Evolutionary conservation across 352 stramenopile species (phyloP).

Genomic region (Globisporangium middletonii): DNA sequence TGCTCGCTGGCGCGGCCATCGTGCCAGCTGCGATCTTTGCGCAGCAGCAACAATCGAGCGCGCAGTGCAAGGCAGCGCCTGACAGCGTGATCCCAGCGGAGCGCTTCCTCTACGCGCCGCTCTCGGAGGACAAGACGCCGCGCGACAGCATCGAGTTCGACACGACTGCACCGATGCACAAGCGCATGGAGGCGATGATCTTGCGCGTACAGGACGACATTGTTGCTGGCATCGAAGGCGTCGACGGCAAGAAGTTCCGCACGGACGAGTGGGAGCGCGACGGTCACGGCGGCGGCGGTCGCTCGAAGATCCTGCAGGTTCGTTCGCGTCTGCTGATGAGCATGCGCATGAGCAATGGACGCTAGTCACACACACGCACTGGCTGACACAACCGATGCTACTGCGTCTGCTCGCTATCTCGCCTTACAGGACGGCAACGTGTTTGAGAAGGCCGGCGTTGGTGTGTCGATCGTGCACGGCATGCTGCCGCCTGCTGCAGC

Average conservation of each 20-base stretch:
- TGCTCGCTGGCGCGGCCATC: conserved; percentile 21
- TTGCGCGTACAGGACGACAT: conserved; percentile 84
- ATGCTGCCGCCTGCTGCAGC: conserved; percentile 86
- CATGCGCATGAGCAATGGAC: not conserved
- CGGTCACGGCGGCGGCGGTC: conserved; percentile 92
- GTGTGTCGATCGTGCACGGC: conserved; percentile 97
- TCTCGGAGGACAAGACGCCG: conserved; percentile 58
- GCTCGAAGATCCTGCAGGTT: conserved; percentile 90
- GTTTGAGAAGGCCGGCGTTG: conserved; percentile 98
- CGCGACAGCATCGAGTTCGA: conserved; percentile 76
- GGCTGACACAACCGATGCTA: no score
- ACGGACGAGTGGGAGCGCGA: conserved; percentile 94
- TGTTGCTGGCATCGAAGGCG: conserved; percentile 77
- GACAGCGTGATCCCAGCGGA: conserved; percentile 24
- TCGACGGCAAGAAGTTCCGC: conserved; percentile 94
- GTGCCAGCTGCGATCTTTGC: conserved; percentile 19
- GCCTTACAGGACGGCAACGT: conserved; percentile 86
- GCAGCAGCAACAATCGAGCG: conserved; percentile 12
- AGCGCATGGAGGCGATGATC: conserved; percentile 82
- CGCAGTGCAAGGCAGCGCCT: conserved; percentile 27
- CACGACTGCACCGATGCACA: conserved; percentile 49
- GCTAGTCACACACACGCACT: no score
- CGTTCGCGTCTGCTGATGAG: no score
- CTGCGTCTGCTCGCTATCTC: no score
- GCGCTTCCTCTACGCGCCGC: conserved; percentile 57